These are phyloP conservation scores for Thelonectria discophora DNA, from an alignment of 2,329 filamentous ascomycete genomes.

Conservation along the genomic window DNA sequence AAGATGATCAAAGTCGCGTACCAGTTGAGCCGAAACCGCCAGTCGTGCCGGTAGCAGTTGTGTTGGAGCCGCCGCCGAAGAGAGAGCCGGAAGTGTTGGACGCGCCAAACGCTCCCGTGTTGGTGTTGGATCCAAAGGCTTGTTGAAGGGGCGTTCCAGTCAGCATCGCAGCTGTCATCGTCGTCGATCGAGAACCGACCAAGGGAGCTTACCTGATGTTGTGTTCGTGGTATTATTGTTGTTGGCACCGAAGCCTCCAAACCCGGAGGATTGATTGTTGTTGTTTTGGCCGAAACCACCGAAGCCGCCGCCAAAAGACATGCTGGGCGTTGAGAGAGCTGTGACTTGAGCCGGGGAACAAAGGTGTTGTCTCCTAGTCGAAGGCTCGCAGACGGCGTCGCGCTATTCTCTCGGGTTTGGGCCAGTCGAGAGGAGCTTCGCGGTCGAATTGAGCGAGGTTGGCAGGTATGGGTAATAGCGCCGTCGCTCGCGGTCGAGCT, in stretches of 20 bases:
- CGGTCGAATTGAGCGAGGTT: constrained; percentile 32
- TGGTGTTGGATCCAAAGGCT: constrained; percentile 49
- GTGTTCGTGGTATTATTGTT: constrained; percentile 50
- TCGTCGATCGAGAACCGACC: constrained; percentile 16
- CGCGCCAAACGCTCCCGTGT: constrained; percentile 54
- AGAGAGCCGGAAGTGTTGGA: constrained; percentile 47
- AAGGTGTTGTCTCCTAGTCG: constrained; percentile 26
- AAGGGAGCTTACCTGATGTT: constrained; percentile 61
- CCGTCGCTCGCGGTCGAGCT: constrained; percentile 2
- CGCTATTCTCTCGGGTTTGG: constrained; percentile 32
- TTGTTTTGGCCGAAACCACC: constrained; percentile 67
- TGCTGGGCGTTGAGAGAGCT: constrained; percentile 46
- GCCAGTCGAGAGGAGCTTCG: constrained; percentile 26
- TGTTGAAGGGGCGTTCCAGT: constrained; percentile 37
- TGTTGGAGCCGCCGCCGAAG: constrained; percentile 55
- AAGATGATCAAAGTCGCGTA: constrained; percentile 38
- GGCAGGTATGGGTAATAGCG: constrained; percentile 5
- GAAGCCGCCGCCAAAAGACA: constrained; percentile 64
- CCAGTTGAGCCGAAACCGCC: constrained; percentile 50
- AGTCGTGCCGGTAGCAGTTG: constrained; percentile 38
- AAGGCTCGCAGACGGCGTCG: constrained; percentile 29
- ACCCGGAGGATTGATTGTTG: constrained; percentile 55
- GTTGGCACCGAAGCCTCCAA: constrained; percentile 65
- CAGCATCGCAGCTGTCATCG: constrained; percentile 34
- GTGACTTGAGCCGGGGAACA: constrained; percentile 34